Conservation (phyloP, 805 yeast genomes). For the Yamadazyma nakazawae region DNA sequence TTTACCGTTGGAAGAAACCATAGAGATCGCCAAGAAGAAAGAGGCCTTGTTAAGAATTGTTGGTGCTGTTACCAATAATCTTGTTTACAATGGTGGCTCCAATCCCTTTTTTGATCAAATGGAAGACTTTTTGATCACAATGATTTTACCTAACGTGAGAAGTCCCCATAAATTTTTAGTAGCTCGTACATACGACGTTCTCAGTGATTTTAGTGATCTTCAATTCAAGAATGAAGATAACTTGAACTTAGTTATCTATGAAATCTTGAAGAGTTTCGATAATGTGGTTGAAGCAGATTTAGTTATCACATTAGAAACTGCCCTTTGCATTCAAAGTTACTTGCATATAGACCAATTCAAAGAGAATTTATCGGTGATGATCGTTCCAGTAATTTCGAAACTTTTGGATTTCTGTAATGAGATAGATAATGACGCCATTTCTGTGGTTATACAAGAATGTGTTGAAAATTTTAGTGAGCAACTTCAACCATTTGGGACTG, state of each 20-base stretch:
- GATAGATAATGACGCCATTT: slow-evolving; percentile 81
- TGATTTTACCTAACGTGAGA: slow-evolving; percentile 69
- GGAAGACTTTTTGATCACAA: slow-evolving; percentile 61
- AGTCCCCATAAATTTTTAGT: slow-evolving; percentile 64
- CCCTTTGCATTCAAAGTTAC: slow-evolving; percentile 80
- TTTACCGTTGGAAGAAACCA: slow-evolving; percentile 36
- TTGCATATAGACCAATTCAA: slow-evolving; percentile 62
- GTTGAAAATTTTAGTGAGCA: slow-evolving; percentile 87
- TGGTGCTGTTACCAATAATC: slow-evolving; percentile 64
- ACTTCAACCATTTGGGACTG: slow-evolving; percentile 76
- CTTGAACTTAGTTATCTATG: slow-evolving; percentile 27
- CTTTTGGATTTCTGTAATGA: slow-evolving; percentile 71
- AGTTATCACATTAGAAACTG: slow-evolving; percentile 82
- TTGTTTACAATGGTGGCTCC: slow-evolving; percentile 49
- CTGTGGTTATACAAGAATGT: slow-evolving; percentile 92
- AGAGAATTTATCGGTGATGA: slow-evolving; percentile 62
- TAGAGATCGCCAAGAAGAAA: slow-evolving; percentile 55
- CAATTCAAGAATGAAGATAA: slow-evolving; percentile 39
- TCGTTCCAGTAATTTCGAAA: slow-evolving; percentile 79
- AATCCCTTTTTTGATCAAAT: slow-evolving; percentile 48
- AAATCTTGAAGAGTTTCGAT: slow-evolving; percentile 29
- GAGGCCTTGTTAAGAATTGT: slow-evolving; percentile 81
- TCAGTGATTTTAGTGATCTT: slow-evolving; percentile 62
- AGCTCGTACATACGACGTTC: slow-evolving; percentile 68
- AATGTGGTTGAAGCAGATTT: slow-evolving; percentile 30